Evolutionary conservation across 345 rosid genomes (phyloP).

Genomic region (Sisymbrium altissimum): DNA sequence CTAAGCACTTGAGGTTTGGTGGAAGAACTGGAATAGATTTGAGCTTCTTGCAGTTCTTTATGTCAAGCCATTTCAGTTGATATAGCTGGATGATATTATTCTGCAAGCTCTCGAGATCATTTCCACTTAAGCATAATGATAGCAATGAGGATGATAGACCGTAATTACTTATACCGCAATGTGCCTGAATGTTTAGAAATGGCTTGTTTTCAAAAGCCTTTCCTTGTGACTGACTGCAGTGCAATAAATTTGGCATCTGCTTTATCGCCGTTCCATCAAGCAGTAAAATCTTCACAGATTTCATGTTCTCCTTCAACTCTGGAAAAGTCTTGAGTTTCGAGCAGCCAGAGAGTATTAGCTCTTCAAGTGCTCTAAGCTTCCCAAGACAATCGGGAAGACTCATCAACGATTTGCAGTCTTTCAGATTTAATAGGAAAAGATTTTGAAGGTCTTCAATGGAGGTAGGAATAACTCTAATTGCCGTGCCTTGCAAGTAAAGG

Average conservation of each 20-base stretch:
- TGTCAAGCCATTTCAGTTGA: slow-evolving; percentile 5
- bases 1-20: slow-evolving; percentile 6
- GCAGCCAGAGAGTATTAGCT: no score
- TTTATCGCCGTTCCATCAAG: neutral
- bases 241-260: neutral
- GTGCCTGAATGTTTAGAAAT: neutral
- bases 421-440: neutral
- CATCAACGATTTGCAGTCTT: neutral
- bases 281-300: neutral
- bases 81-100: neutral
- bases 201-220: neutral
- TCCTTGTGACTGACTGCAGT: neutral
- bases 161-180: neutral
- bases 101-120: neutral
- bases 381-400: neutral
- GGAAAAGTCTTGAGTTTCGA: neutral
- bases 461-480: slow-evolving; percentile 5
- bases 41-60: slow-evolving; percentile 11
- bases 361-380: neutral
- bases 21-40: slow-evolving; percentile 12
- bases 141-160: neutral
- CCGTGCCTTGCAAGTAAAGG: slow-evolving; percentile 4
- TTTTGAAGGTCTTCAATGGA: neutral
- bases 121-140: neutral
- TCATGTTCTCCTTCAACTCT: neutral